phyloP scores from a whole-genome alignment of 345 rosid genomes.

The thale cress (Arabidopsis thaliana) region TAIR10.1 NC_003071.7:540501-541000 shows the following conservation, averaged over 20 bases:
- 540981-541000: background rate
- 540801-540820: too few species aligned
- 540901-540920: too few species aligned
- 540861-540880: too few species aligned
- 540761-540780: too few species aligned
- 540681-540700: background rate
- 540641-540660: background rate
- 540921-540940: too few species aligned
- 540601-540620: background rate
- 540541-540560: constrained; percentile 19
- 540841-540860: too few species aligned
- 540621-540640: background rate
- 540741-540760: too few species aligned
- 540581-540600: background rate
- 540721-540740: too few species aligned
- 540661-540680: background rate
- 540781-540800: too few species aligned
- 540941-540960: background rate
- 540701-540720: too few species aligned
- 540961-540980: background rate
- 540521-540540: constrained; percentile 34
- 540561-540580: constrained; percentile 16
- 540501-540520: constrained; percentile 34
- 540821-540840: too few species aligned
- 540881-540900: too few species aligned